Base-by-base conservation (phyloP, 2,329 filamentous ascomycete genomes). In the Calonectria pauciramosa region DNA sequence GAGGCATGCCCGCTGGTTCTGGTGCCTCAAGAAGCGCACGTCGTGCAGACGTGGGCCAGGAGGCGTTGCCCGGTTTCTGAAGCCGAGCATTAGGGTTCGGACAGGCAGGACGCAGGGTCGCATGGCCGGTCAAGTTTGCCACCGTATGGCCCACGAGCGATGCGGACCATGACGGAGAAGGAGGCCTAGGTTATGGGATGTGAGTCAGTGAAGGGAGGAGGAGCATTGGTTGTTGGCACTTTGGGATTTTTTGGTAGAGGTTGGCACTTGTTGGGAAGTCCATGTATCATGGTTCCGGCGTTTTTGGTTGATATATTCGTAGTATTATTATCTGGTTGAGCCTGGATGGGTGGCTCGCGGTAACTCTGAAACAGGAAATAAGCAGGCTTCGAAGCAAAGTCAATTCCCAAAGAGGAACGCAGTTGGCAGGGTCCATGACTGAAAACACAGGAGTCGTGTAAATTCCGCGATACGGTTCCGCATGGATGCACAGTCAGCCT, bases 271-370 rank as follows among this genome's bases (percentile, higher is more conserved):
- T 41, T 68, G 65, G 51, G 44, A 32, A 32, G 56, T 28, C 41
- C 54, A 70, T 67, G 71, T 70, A 67, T 63, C 38, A 70, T 67
- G 60, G 67, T 68, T 47, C 20, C 41, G 71, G 71, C 67, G 71
- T 72, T 69, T 16, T 32, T 59, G 49, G 65, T 41, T 47, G 36
- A 56, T 68, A 32, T 69, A 47, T 47, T 6, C 44, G 20, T 47
- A 51, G 30, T 49, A 51, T 59, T 49, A 51, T 59, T 63, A 63
- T 70, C 32, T 63, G 51, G 49, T 26, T 32, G 66, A 59, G 34
- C 51, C 36, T 52, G 41, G 60, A 18, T 49, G 28, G 60, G 28
- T n/a, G 60, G 60, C 60, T 49, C 60, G 28, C 60, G 60, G 41
- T 41, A 49, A 47, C 26, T 41, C 38, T 68, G 66, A 68, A 59